These are phyloP conservation scores for Zygnema circumcarinatum DNA, from an alignment of 139 green algal genomes.

Conservation along the genomic window DNA sequence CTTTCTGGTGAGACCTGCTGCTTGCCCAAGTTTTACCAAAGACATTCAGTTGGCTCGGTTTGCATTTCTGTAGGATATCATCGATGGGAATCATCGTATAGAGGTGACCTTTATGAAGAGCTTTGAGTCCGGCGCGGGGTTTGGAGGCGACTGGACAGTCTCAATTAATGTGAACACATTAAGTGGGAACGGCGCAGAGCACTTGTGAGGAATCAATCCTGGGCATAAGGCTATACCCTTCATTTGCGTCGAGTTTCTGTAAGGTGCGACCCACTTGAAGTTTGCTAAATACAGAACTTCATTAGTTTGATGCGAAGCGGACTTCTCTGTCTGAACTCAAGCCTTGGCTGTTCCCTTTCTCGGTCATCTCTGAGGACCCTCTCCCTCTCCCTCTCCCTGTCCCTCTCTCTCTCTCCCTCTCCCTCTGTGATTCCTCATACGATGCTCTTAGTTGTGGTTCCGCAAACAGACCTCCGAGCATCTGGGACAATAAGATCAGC, in stretches of 20 bases:
- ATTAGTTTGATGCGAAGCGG: too few relatives aligned
- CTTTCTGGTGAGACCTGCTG: neutral
- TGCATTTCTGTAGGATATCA: conserved; percentile 5
- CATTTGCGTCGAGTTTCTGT: too few relatives aligned
- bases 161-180: conserved; percentile 6
- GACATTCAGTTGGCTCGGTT: neutral
- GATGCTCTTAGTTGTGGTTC: neutral
- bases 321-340: too few relatives aligned
- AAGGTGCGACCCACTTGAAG: too few relatives aligned
- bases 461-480: neutral
- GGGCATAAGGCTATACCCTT: too few relatives aligned
- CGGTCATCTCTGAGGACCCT: too few relatives aligned
- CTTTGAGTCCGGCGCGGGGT: neutral
- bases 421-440: neutral
- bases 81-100: neutral
- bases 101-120: neutral
- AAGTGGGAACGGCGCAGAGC: neutral
- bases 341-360: too few relatives aligned
- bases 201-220: too few relatives aligned
- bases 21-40: neutral
- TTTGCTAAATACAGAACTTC: too few relatives aligned
- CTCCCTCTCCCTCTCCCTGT: neutral
- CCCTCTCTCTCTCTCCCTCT: conserved; percentile 3
- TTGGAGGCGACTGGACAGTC: neutral
- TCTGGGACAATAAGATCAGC: conserved; percentile 10